Conservation (phyloP, 345 rosid genomes). For the Eucalyptus paniculata region DNA sequence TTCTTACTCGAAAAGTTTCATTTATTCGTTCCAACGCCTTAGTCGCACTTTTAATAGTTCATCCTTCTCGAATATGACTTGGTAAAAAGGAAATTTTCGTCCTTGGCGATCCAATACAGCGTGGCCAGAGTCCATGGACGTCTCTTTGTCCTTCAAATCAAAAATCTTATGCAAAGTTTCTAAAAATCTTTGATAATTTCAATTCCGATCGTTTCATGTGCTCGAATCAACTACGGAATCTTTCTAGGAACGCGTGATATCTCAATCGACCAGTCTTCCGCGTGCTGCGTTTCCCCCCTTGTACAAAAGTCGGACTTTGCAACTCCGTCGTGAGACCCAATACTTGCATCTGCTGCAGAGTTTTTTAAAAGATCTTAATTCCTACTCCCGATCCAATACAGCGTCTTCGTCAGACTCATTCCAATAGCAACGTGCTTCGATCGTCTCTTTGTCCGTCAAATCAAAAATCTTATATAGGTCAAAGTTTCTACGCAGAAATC, state of each 20-base stretch:
- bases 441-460: neutral
- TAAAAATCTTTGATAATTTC: too few relatives aligned
- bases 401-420: neutral
- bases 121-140: too few relatives aligned
- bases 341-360: neutral
- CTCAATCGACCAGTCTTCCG: neutral
- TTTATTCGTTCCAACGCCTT: neutral
- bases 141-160: too few relatives aligned
- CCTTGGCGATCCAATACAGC: too few relatives aligned
- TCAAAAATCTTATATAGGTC: rapidly evolving
- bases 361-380: too few relatives aligned
- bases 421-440: neutral
- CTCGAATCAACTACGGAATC: neutral
- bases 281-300: neutral
- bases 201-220: too few relatives aligned
- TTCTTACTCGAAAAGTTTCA: rapidly evolving
- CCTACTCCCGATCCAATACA: neutral
- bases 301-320: neutral
- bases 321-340: neutral
- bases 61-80: neutral
- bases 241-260: neutral
- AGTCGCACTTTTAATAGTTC: neutral
- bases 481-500: neutral
- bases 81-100: too few relatives aligned
- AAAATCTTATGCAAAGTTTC: too few relatives aligned